Percentiles rank a stretch among this genome's conserved stretches.
Evolutionary conservation across 805 yeast species (phyloP).

Genomic region (Hanseniaspora vineae): DNA sequence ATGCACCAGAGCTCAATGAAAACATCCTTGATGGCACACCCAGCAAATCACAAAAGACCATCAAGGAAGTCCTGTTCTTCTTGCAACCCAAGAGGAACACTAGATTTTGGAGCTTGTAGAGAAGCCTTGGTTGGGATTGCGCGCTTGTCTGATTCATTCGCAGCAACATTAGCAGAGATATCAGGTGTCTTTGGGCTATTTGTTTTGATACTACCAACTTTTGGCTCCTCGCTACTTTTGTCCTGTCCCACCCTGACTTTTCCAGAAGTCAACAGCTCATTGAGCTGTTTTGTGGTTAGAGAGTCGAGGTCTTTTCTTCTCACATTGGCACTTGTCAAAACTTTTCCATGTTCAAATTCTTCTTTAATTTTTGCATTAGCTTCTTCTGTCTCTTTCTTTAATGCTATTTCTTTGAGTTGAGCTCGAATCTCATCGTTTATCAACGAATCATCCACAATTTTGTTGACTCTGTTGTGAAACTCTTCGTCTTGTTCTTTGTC

Average conservation of each 20-base stretch:
- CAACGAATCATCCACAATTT: slow-evolving; percentile 9
- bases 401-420: background rate
- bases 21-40: too few species aligned
- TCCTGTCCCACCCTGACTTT: background rate
- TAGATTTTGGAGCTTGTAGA: background rate
- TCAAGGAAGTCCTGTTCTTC: slow-evolving; percentile 15
- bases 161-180: background rate
- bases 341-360: background rate
- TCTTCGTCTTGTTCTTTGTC: slow-evolving; percentile 6
- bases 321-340: slow-evolving; percentile 1
- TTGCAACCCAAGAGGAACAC: background rate
- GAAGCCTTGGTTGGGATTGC: background rate
- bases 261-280: slow-evolving; percentile 8
- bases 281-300: slow-evolving; percentile 13
- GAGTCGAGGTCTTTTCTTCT: slow-evolving; percentile 12
- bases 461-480: slow-evolving; percentile 3
- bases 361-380: background rate
- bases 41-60: slow-evolving; percentile 3
- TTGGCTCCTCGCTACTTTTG: background rate
- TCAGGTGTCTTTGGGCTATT: background rate
- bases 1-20: too few species aligned
- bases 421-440: slow-evolving; percentile 5
- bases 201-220: background rate
- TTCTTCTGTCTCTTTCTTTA: slow-evolving; percentile 1
- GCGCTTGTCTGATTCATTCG: background rate